Evolutionary conservation across 2,329 filamentous ascomycete genomes (phyloP).

Genomic region (Alternaria angustiovoidea): DNA sequence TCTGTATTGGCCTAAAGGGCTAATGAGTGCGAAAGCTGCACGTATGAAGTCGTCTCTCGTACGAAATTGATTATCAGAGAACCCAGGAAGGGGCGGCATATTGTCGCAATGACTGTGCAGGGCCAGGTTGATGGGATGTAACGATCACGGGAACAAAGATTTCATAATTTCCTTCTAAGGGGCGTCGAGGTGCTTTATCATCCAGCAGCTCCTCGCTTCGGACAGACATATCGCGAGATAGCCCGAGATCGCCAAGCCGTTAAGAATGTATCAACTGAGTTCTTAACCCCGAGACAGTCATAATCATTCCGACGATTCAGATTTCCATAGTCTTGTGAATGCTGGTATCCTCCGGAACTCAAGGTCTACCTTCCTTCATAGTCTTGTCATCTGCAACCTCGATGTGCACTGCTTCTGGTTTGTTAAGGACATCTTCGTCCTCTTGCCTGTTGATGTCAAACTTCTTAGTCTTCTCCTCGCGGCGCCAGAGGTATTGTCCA

Average conservation of each 20-base stretch:
- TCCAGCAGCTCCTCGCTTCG: background rate
- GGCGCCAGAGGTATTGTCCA: constrained; percentile 43
- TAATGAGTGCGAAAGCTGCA: constrained; percentile 34
- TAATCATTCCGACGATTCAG: background rate
- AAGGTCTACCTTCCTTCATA: background rate
- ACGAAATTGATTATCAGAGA: constrained; percentile 41
- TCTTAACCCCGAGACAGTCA: background rate
- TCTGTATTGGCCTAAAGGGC: constrained; percentile 38
- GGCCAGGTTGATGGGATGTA: background rate
- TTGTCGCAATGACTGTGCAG: background rate
- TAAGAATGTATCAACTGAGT: background rate
- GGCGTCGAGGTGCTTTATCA: background rate
- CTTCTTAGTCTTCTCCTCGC: constrained; percentile 36
- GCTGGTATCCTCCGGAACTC: background rate
- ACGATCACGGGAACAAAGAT: background rate
- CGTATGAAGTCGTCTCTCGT: constrained; percentile 34
- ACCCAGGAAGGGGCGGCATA: constrained; percentile 40
- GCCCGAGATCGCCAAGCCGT: background rate
- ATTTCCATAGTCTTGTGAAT: background rate
- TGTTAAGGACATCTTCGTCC: constrained; percentile 14
- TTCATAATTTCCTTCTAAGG: background rate
- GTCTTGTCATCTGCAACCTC: background rate
- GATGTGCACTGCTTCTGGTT: background rate
- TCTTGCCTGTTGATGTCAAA: constrained; percentile 15
- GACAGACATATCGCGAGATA: background rate